Evolutionary conservation across 768 basidiomycete genomes (phyloP), one percentile per base, ranked within the genome.

Genomic region (Amanita inopinata): DNA sequence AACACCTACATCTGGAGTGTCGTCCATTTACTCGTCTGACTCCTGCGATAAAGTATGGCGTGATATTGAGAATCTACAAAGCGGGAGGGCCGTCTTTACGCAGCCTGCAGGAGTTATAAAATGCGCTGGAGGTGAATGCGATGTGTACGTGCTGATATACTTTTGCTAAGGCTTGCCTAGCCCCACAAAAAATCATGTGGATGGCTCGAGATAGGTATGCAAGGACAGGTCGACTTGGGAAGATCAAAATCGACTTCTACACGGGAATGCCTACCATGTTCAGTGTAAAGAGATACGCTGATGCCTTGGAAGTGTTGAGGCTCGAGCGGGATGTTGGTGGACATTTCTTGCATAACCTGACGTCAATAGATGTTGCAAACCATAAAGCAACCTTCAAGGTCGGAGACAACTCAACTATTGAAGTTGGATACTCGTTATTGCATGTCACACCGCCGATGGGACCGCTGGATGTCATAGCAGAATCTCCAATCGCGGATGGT

Each of bases 231-330:
- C 73, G 83, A 14, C 57, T 64, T 11, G 67, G 71, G 37, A 67
- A 73, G 36, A 70, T 84, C 51, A 67, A 76, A 38, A 56, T 85
- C 47, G 76, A 87, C 45, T 94, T 94, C 58, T 83, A 83, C 59
- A 88, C 83, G 22, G 92, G 90, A 47, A 85, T 82, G 84, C 90
- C 91, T 12, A 74, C 83, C 33, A 98, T 99, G 93, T 98, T 99
- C 65, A 76, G 79, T 52, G 93, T 96, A 42, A 91, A 92, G 56
- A 93, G 98, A 61, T 99, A 98, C 63, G 83, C 88, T 2, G 84
- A 93, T 48, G 88, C 83, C 3, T 70, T 98, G 34, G 71, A 96
- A 34, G 65, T 68, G 14, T 67, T 98, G 43, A 78, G 94, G 33
- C 55, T 80, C 30, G 62, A 86, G 53, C 84, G 94, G 34, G 80